phyloP scores from a whole-genome alignment of 148 eudicot species.

The Pharnaceum exiguum region DNA sequence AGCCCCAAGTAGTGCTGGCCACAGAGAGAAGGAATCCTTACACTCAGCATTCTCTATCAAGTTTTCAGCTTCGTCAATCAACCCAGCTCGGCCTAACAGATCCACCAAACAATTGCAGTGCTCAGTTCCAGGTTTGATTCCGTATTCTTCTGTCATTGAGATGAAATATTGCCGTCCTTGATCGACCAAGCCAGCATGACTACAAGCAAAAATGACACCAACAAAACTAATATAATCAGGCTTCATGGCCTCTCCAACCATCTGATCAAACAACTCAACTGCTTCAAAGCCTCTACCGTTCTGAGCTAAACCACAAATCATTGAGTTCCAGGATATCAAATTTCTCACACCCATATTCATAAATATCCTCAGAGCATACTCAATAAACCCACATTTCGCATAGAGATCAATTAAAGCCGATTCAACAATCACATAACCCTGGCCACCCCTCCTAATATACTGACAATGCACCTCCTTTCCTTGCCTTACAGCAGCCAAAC shows the following conservation, averaged over 20 bases:
- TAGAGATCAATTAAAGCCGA: constrained; percentile 87
- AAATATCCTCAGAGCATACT: constrained; percentile 65
- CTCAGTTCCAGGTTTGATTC: constrained; percentile 54
- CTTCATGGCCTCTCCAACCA: constrained; percentile 45
- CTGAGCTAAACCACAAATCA: constrained; percentile 84
- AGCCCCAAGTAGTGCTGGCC: constrained; percentile 79
- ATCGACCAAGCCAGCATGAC: constrained; percentile 78
- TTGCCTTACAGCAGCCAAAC: constrained; percentile 61
- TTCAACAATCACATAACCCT: constrained; percentile 59
- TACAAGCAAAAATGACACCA: constrained; percentile 84
- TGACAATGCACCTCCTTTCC: constrained; percentile 85
- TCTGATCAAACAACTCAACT: constrained; percentile 42
- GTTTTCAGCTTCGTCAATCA: constrained; percentile 69
- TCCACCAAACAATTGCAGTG: constrained; percentile 82
- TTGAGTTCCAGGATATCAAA: constrained; percentile 79
- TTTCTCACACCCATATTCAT: constrained; percentile 51
- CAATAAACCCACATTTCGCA: constrained; percentile 70
- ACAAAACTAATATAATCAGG: constrained; percentile 71
- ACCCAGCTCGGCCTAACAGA: constrained; percentile 78
- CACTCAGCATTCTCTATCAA: constrained; percentile 49
- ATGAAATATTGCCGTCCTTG: constrained; percentile 51
- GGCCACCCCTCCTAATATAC: constrained; percentile 55
- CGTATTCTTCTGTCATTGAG: constrained; percentile 45
- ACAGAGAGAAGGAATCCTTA: constrained; percentile 42
- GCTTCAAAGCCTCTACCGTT: constrained; percentile 76